Evolutionary conservation across 2,329 filamentous ascomycete genomes (phyloP), one percentile per base, ranked within the genome.

Genomic region (Ceratocystis huliohia): DNA sequence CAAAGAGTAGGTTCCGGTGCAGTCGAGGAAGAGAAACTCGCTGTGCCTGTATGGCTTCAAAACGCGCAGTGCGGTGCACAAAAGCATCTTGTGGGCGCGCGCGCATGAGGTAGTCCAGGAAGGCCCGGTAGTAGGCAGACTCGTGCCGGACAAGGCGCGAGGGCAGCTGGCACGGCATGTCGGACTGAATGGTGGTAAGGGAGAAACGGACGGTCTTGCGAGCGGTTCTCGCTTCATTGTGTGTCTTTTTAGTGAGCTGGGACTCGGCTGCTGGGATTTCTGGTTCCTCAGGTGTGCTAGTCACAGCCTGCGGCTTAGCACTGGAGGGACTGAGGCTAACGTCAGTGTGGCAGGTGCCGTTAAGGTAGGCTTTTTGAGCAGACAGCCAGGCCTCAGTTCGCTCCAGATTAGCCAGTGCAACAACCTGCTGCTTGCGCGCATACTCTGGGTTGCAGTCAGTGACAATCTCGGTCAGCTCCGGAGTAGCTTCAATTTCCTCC

Each of bases 41-140:
- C 72, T 88, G 85, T 33, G 91, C 84, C 74, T 96, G 93, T 61
- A 96, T 81, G 28, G 91, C 90, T 74, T 97, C 93, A 68, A 93
- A 95, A 62, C 94, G 88, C 28, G 89, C 83, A 66, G 90, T 85
- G 53, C 90, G 88, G 74, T 96, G 89, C 65, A 96, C 83, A 73
- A 96, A 96, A 8, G 87, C 85, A 74, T 97, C 94, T 20, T 81
- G 78, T 65, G 81, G 79, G 66, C 84, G 84, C 15, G 84, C 84
- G 41, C 84, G 83, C 67, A 88, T 82, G 59, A 86, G 78, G 70
- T 89, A 82, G 72, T 88, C 85, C 70, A 91, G 86, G 74, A 96
- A 96, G 8, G 91, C 91, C 69, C 89, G 87, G 77, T 91, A 93
- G 76, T 96, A 96, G 4, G 92, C 88, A 2, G 88, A 87, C 72